A percentile compares a stretch with the other conserved stretches of the same genome.
phyloP scores from a whole-genome alignment of 768 basidiomycete species.

The Lactifluus volemus region DNA sequence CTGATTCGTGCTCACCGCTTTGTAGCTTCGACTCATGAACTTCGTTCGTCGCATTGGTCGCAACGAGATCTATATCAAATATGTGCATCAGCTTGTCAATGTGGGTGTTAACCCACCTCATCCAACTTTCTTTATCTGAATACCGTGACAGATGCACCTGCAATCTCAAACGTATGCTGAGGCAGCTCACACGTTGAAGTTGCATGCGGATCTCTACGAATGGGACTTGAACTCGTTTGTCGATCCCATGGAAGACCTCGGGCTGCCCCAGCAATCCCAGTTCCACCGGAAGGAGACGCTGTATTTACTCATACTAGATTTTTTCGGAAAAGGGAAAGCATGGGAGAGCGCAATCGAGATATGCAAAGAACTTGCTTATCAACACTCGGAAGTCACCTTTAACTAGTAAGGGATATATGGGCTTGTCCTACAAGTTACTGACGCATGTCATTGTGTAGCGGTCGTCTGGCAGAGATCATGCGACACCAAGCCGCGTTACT shows the following conservation, averaged over 20 bases:
- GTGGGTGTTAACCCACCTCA: conserved; percentile 34
- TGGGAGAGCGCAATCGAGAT: conserved; percentile 93
- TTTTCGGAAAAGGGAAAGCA: conserved; percentile 93
- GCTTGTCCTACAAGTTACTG: not conserved
- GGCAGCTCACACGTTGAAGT: conserved; percentile 85
- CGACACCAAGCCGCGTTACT: conserved; percentile 80
- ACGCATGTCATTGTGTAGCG: conserved; percentile 33
- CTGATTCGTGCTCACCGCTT: not conserved
- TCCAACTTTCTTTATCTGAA: not conserved
- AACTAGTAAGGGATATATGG: conserved; percentile 57
- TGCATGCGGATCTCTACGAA: conserved; percentile 88
- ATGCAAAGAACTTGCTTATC: conserved; percentile 82
- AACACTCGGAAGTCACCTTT: conserved; percentile 85
- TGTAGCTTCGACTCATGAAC: conserved; percentile 79
- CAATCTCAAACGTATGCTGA: conserved; percentile 88
- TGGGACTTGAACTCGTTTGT: conserved; percentile 83
- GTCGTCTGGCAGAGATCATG: conserved; percentile 76
- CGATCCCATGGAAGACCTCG: conserved; percentile 82
- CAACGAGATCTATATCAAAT: conserved; percentile 92
- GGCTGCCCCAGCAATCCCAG: conserved; percentile 84
- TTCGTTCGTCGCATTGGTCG: conserved; percentile 88
- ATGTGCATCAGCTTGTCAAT: conserved; percentile 90
- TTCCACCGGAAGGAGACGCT: conserved; percentile 93
- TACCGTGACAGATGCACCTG: conserved; percentile 60
- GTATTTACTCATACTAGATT: conserved; percentile 86